Evolutionary conservation across 208 protist genomes (phyloP).

Genomic region (Endotrypanum monterogeii): DNA sequence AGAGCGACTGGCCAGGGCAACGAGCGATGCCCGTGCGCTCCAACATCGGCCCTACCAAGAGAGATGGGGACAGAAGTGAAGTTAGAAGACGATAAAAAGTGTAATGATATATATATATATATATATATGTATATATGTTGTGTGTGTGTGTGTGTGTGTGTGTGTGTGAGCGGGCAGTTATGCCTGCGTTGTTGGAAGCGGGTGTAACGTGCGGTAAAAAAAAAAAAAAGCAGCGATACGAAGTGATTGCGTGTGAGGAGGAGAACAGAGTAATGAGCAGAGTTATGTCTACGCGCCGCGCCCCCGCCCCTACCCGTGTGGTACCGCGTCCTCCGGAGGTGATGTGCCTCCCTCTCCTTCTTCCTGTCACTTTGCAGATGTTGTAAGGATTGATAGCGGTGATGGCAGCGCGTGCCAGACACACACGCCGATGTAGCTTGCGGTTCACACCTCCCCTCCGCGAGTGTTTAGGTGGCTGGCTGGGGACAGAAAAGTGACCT

Average conservation of each 20-base stretch:
- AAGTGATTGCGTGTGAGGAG: neutral
- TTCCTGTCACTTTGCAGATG: too few species aligned
- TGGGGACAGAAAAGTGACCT: neutral
- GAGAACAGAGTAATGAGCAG: neutral
- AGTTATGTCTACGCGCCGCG: neutral
- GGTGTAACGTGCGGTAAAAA: too few species aligned
- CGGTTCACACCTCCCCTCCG: too few species aligned
- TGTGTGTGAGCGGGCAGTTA: too few species aligned
- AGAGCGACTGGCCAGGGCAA: constrained; percentile 69
- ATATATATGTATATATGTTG: too few species aligned
- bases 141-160: too few species aligned
- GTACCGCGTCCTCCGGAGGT: neutral
- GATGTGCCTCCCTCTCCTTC: constrained; percentile 1
- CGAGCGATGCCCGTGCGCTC: constrained; percentile 28
- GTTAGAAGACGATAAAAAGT: neutral
- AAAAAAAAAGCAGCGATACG: neutral
- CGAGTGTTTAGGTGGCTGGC: neutral
- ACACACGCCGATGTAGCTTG: neutral
- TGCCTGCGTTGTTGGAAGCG: too few species aligned
- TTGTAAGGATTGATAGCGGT: neutral
- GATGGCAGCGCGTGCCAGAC: neutral
- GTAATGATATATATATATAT: too few species aligned
- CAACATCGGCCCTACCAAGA: constrained; percentile 30
- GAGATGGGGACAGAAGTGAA: neutral
- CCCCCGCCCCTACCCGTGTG: too few species aligned